These are phyloP conservation scores for Debaryomyces nepalensis DNA, from an alignment of 1,139 yeast genomes.

Conservation along the genomic window DNA sequence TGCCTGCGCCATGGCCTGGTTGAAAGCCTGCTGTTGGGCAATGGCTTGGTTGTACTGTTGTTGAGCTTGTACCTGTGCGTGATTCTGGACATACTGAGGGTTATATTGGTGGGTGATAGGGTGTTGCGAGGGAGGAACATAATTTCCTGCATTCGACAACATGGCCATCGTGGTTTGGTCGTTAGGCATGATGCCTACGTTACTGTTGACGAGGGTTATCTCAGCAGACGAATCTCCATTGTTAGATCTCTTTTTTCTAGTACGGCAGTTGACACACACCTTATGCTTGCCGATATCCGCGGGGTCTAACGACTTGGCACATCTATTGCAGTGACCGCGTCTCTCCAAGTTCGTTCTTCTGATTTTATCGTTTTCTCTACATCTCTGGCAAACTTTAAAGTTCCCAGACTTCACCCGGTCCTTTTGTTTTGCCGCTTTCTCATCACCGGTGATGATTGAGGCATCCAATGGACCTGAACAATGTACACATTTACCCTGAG, in stretches of 20 bases:
- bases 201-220: slow-evolving; percentile 14
- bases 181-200: slow-evolving; percentile 14
- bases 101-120: slow-evolving; percentile 14
- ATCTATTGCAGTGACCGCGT: slow-evolving; percentile 64
- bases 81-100: slow-evolving; percentile 15
- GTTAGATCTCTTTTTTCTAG: slow-evolving; percentile 49
- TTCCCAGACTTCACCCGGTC: slow-evolving; percentile 30
- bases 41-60: slow-evolving; percentile 18
- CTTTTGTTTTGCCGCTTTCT: slow-evolving; percentile 19
- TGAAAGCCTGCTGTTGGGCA: slow-evolving; percentile 22
- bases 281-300: slow-evolving; percentile 57
- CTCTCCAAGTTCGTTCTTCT: slow-evolving; percentile 60
- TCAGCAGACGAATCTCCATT: slow-evolving; percentile 18
- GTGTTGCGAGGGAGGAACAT: slow-evolving; percentile 13
- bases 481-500: slow-evolving; percentile 69
- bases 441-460: slow-evolving; percentile 38
- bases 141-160: slow-evolving; percentile 13
- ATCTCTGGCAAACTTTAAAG: slow-evolving; percentile 65
- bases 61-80: slow-evolving; percentile 16
- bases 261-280: slow-evolving; percentile 58
- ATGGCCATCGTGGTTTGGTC: slow-evolving; percentile 18
- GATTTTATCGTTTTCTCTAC: slow-evolving; percentile 63
- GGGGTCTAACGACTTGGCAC: slow-evolving; percentile 53
- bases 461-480: slow-evolving; percentile 65
- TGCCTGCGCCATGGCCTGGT: slow-evolving; percentile 33